These are phyloP conservation scores for Picochlorum sp. DNA, from an alignment of 139 green algal genomes.

Conservation along the genomic window DNA sequence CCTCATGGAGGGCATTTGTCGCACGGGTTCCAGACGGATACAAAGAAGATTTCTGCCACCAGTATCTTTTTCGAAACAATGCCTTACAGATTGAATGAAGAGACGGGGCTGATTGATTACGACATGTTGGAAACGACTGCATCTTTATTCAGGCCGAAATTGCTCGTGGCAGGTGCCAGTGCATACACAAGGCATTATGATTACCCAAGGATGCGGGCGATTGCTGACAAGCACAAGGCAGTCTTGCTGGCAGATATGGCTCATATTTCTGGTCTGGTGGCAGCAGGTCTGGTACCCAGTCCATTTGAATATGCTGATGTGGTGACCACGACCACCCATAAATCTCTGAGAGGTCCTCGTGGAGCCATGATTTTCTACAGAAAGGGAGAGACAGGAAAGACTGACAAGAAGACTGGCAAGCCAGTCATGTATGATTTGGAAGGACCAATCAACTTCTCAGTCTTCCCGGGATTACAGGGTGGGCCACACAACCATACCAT, in stretches of 20 bases:
- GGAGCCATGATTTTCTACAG: conserved; percentile 92
- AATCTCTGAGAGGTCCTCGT: conserved; percentile 85
- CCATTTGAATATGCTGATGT: conserved; percentile 60
- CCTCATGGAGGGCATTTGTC: conserved; percentile 88
- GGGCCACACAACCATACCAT: conserved; percentile 90
- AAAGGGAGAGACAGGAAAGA: conserved; percentile 55
- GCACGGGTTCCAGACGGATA: conserved; percentile 90
- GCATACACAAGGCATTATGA: conserved; percentile 89
- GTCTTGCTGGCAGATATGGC: conserved; percentile 97
- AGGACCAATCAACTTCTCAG: conserved; percentile 78
- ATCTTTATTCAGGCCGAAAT: conserved; percentile 79
- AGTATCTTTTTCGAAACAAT: conserved; percentile 95
- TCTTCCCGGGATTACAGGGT: conserved; percentile 87
- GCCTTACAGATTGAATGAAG: conserved; percentile 90
- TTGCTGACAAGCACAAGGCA: conserved; percentile 67
- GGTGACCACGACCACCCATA: conserved; percentile 97
- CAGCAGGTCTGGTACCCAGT: conserved; percentile 46
- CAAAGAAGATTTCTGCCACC: conserved; percentile 76
- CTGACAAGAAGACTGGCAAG: conserved; percentile 66
- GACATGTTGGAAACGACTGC: conserved; percentile 70
- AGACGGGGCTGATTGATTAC: conserved; percentile 84
- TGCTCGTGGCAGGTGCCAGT: conserved; percentile 87
- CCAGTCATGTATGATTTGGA: conserved; percentile 63
- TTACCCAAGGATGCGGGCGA: conserved; percentile 85
- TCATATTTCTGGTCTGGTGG: conserved; percentile 79